Evolutionary conservation across 73 alveolate species (phyloP), one percentile per base, ranked within the genome.

Genomic region (Blepharisma japonicum): DNA sequence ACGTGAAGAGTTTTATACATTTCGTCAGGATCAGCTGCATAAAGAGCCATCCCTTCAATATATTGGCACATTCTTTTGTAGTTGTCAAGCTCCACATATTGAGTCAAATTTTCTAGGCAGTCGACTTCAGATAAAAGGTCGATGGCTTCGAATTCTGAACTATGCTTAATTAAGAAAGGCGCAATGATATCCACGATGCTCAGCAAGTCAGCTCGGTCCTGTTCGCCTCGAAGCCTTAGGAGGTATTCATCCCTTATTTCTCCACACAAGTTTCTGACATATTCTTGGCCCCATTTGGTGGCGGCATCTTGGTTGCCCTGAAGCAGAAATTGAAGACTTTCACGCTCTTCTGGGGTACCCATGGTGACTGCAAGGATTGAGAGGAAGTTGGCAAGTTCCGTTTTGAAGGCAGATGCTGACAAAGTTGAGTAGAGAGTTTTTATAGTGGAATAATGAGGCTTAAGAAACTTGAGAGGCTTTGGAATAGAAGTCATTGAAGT

Each of bases 401-500:
- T 61, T 25, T 61, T 61, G 39, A 25, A 20, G 74, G 14, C 6
- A 3, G 74, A 61, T 18, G 47, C 14, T 20, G 74, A 39, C 11
- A 61, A 39, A 61, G 14, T 25, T 20, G 50, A 20, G 47, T 61
- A 61, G 48, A 20, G 47, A 25, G 74, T 18, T 25, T 61, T 61
- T 14, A 61, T 20, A 14, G 74, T 61, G 14, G 50, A n/a, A 25
- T 61, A 61, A 25, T 61, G 74, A 25, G 74, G 47, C 47, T 61
- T 61, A 56, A 94, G 72, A 86, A 91, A 96, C 83, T 96, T 96
- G 56, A 96, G 83, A 38, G 99, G 99, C 84, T 92, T 90, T 14
- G 99, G 99, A 48, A 96, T 97, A 39, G 97, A 86, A 21, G 99
- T 96, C 99, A 96, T 96, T 50, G 99, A 94, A 45, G 98, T 84